Conservation (phyloP, 768 basidiomycete genomes). For the Tulasnella sp. region DNA sequence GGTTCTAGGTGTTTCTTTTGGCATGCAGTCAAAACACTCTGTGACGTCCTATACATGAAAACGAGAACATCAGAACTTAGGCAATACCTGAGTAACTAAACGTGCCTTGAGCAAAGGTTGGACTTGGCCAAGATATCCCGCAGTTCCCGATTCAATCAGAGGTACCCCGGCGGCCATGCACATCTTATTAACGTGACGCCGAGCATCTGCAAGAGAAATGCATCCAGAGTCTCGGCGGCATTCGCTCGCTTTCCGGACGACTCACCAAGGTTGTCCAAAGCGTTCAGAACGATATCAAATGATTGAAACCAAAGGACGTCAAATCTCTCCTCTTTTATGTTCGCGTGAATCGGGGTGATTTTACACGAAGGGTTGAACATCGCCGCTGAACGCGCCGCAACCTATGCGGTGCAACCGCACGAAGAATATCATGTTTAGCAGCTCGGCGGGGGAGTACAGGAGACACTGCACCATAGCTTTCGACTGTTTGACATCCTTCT, state of each 20-base stretch:
- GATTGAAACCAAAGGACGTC: constrained; percentile 81
- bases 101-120: constrained; percentile 80
- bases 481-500: constrained; percentile 94
- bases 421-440: too few species aligned
- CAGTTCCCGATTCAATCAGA: constrained; percentile 90
- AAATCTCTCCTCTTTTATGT: constrained; percentile 87
- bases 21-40: constrained; percentile 94
- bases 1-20: constrained; percentile 83
- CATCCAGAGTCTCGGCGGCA: background rate
- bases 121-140: constrained; percentile 93
- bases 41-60: constrained; percentile 49
- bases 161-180: constrained; percentile 88
- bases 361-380: constrained; percentile 80
- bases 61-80: background rate
- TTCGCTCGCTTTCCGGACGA: constrained; percentile 8
- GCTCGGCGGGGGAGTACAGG: background rate
- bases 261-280: constrained; percentile 88
- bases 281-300: constrained; percentile 90
- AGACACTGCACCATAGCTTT: constrained; percentile 63
- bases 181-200: constrained; percentile 94
- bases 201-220: constrained; percentile 48
- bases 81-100: constrained; percentile 1
- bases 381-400: constrained; percentile 70
- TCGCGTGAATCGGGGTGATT: constrained; percentile 82
- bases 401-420: constrained; percentile 31